phyloP scores from a whole-genome alignment of 495 filamentous ascomycete genomes.

The Aspergillus coremiiformis region DNA sequence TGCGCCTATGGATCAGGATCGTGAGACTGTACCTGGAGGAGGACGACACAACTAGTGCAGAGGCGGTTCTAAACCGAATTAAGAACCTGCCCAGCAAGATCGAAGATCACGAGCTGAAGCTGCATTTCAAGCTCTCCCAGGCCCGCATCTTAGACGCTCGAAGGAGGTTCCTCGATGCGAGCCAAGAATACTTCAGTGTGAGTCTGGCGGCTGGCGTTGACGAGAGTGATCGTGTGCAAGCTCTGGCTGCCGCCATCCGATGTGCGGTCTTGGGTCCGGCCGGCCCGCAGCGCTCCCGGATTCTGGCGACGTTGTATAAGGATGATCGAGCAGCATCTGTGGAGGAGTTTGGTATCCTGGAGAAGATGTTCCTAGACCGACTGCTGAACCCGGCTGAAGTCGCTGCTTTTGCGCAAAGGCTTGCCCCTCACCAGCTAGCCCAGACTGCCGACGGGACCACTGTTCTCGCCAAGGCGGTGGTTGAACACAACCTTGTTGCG shows the following conservation, averaged over 20 bases:
- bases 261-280: constrained; percentile 94
- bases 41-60: constrained; percentile 80
- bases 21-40: constrained; percentile 91
- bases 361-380: constrained; percentile 96
- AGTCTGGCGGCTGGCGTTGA: constrained; percentile 67
- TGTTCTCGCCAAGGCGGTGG: constrained; percentile 87
- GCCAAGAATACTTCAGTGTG: constrained; percentile 78
- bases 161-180: constrained; percentile 84
- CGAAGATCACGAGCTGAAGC: constrained; percentile 57
- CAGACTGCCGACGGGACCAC: constrained; percentile 82
- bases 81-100: constrained; percentile 84
- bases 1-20: constrained; percentile 83
- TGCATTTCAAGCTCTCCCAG: constrained; percentile 85
- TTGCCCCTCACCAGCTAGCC: constrained; percentile 84
- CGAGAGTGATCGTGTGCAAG: constrained; percentile 77
- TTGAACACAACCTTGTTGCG: constrained; percentile 90
- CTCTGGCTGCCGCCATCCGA: constrained; percentile 79
- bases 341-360: constrained; percentile 78
- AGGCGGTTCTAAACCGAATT: constrained; percentile 82
- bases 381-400: constrained; percentile 75
- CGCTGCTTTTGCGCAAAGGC: constrained; percentile 68
- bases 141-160: constrained; percentile 89
- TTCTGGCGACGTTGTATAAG: constrained; percentile 80
- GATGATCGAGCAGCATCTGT: constrained; percentile 75
- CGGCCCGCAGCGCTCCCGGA: constrained; percentile 73